phyloP scores from a whole-genome alignment of 2,329 filamentous ascomycete species.

The Trichoderma breve region DNA sequence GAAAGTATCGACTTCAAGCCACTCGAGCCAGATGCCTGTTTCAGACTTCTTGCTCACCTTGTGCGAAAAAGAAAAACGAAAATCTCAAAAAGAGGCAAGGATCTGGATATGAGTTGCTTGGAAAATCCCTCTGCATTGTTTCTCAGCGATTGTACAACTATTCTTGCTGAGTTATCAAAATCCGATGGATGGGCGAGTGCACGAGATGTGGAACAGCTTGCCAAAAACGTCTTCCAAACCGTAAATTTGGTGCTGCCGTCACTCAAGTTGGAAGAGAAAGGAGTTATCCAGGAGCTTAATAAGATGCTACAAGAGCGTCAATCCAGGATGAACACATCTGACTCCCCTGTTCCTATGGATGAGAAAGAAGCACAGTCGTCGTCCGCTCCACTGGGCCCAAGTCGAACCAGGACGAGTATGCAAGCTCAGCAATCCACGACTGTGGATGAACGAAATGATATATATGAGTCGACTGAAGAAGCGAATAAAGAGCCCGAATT shows the following conservation, averaged over 20 bases:
- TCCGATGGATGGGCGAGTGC: slow-evolving; percentile 61
- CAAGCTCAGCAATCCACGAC: not conserved
- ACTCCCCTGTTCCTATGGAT: not conserved
- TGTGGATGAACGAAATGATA: not conserved
- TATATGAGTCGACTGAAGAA: slow-evolving; percentile 1
- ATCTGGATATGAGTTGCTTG: slow-evolving; percentile 29
- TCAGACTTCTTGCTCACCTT: slow-evolving; percentile 34
- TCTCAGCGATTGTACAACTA: slow-evolving; percentile 14
- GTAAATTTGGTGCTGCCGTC: slow-evolving; percentile 22
- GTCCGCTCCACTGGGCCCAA: not conserved
- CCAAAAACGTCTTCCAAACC: slow-evolving; percentile 47
- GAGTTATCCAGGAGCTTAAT: slow-evolving; percentile 24
- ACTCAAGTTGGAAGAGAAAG: slow-evolving; percentile 24
- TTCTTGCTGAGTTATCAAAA: slow-evolving; percentile 41
- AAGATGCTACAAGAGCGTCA: slow-evolving; percentile 25
- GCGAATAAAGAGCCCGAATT: not conserved
- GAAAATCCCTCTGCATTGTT: slow-evolving; percentile 24
- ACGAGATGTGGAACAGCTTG: slow-evolving; percentile 58
- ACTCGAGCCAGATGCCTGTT: slow-evolving; percentile 43
- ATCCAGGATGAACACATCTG: slow-evolving; percentile 1
- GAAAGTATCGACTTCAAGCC: slow-evolving; percentile 57
- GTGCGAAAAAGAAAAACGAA: slow-evolving; percentile 35
- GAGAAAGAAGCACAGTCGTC: too few species aligned
- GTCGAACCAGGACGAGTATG: not conserved
- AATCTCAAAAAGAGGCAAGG: slow-evolving; percentile 24